Base-by-base conservation (phyloP, 805 yeast genomes). In the Kodamaea laetipori region DNA sequence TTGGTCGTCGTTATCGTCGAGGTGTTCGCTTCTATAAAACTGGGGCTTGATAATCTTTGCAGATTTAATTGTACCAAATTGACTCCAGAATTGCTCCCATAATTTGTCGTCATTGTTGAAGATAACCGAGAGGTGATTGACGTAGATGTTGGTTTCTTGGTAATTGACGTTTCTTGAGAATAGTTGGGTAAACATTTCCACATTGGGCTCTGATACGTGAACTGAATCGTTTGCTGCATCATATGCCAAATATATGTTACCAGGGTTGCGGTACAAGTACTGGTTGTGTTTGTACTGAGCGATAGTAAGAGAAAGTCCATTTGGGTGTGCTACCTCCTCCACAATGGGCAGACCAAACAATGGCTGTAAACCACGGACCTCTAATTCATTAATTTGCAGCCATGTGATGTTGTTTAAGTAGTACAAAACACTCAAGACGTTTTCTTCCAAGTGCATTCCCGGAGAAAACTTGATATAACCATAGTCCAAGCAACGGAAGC, bases 101-200 rank as follows among this genome's bases (percentile, higher is more conserved):
- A 60, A 47, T 19, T 53, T 60, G 50, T 77, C 81, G 15, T 74
- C 68, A 58, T 86, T 89, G 40, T 67, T 70, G 58, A 82, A 77
- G 3, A 68, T 50, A 9, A 71, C 51, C 4, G 86, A 84, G 30
- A 86, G 63, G 55, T 81, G 80, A 47, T 81, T 84, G 26, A 86
- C 81, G 57, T 86, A 86, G 35, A 86, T 69, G 60, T 86, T 86
- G 4, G 89, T 80, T 52, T 84, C 89, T 57, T 82, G 89, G 51
- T 63, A 69, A 47, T 69, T 67, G 24, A 56, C 48, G 27, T 47
- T 41, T 44, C 59, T 60, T 27, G 55, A 41, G 40, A 61, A 63
- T 2, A 37, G n/a, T 4, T 38, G 37, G 4, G 39, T 23, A 9
- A 35, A 26, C 10, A 34, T 19, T 13, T 38, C 41, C 7, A 37